A percentile compares a stretch with the other conserved stretches of the same genome.
Conservation (phyloP, 2,329 filamentous ascomycete species). For the Diaporthe citriasiana region DNA sequence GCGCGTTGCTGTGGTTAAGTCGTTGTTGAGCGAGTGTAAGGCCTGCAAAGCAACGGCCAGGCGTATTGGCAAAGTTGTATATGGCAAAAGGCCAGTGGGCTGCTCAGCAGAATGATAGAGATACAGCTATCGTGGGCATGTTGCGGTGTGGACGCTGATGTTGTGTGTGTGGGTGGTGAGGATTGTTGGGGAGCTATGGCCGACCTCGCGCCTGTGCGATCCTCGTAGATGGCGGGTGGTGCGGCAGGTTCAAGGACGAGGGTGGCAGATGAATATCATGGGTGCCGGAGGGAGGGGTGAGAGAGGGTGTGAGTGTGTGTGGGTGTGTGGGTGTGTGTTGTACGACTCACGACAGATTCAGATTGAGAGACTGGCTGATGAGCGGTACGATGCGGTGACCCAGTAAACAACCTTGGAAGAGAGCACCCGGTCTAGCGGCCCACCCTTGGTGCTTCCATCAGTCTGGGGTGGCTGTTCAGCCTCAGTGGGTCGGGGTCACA, state of each 20-base stretch:
- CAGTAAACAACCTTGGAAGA: constrained; percentile 33
- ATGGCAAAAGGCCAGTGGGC: not conserved
- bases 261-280: constrained; percentile 27
- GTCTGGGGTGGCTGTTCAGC: constrained; percentile 37
- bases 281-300: constrained; percentile 13
- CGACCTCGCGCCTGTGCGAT: constrained; percentile 37
- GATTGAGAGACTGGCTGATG: constrained; percentile 3
- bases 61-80: constrained; percentile 9
- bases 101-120: constrained; percentile 23
- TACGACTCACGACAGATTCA: constrained; percentile 27
- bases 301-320: not conserved
- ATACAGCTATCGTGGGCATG: constrained; percentile 24
- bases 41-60: constrained; percentile 28
- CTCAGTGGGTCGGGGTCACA: constrained; percentile 35
- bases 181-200: constrained; percentile 36
- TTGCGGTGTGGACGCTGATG: constrained; percentile 35
- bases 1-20: not conserved
- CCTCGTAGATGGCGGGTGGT: constrained; percentile 23
- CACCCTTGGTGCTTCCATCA: not conserved
- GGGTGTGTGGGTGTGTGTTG: constrained; percentile 11
- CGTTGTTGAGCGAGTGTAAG: constrained; percentile 25
- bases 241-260: constrained; percentile 22
- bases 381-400: constrained; percentile 17
- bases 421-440: constrained; percentile 8
- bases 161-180: constrained; percentile 5